A percentile compares a stretch with the other conserved stretches of the same genome.
phyloP scores from a whole-genome alignment of 495 filamentous ascomycete genomes.

The Talaromyces thailandensis region DNA sequence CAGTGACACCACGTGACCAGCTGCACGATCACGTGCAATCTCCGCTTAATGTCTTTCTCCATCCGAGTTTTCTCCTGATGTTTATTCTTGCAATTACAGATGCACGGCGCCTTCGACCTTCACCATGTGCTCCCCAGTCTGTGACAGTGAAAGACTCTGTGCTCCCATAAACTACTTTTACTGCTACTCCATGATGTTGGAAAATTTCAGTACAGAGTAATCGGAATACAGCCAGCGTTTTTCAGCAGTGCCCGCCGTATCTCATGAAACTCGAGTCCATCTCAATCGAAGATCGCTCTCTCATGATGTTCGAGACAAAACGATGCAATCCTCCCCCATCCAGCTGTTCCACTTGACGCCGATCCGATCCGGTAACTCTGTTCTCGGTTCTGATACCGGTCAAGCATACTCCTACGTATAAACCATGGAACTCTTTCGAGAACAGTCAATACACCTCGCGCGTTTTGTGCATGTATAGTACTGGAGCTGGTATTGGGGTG shows the following conservation, averaged over 20 bases:
- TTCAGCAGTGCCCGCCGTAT: too few species aligned
- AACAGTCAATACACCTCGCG: conserved; percentile 32
- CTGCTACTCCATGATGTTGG: neutral
- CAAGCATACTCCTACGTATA: conserved; percentile 5
- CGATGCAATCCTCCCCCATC: conserved; percentile 17
- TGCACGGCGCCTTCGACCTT: neutral
- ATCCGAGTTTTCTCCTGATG: neutral
- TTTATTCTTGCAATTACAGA: neutral
- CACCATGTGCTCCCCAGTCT: neutral
- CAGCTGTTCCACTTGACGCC: conserved; percentile 29
- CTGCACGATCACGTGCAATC: neutral
- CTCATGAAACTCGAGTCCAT: too few species aligned
- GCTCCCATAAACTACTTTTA: neutral
- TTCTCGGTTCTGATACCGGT: conserved; percentile 1
- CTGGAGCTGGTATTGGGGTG: conserved; percentile 31
- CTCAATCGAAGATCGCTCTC: neutral
- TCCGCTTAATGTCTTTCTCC: neutral
- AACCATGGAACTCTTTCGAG: conserved; percentile 30
- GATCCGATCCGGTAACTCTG: conserved; percentile 5
- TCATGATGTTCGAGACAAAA: neutral
- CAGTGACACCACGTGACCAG: neutral
- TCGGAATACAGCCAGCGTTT: neutral
- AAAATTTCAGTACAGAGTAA: neutral
- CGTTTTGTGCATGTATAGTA: conserved; percentile 39
- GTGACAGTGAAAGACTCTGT: neutral